These are phyloP conservation scores for Tribonema minus DNA, from an alignment of 108 stramenopile species.

Conservation along the genomic window DNA sequence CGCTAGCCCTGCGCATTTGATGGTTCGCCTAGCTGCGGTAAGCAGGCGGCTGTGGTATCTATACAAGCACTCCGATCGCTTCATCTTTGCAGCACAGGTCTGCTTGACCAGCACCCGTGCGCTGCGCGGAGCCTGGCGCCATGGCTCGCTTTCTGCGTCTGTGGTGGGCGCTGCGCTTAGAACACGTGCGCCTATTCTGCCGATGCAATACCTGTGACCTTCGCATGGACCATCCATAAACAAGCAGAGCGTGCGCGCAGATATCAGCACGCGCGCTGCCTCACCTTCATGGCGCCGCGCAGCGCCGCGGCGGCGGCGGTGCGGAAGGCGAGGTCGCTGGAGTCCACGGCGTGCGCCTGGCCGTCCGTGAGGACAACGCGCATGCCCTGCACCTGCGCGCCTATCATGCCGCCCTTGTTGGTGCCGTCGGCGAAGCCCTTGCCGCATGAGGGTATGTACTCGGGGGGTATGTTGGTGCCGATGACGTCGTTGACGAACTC, in stretches of 20 bases:
- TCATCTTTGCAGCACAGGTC: not conserved
- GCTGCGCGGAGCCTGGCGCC: not conserved
- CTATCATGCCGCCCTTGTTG: constrained; percentile 80
- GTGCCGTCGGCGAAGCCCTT: constrained; percentile 91
- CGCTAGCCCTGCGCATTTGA: no score
- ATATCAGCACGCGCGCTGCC: not conserved
- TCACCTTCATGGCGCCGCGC: constrained; percentile 74
- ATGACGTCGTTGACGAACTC: constrained; percentile 85
- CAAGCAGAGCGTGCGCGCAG: not conserved
- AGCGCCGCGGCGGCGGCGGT: constrained; percentile 84
- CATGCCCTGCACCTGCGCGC: constrained; percentile 79
- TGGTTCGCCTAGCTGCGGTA: no score
- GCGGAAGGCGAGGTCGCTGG: constrained; percentile 95
- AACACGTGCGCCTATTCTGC: not conserved
- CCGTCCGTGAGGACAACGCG: constrained; percentile 86
- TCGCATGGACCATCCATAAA: no score
- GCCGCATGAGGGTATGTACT: constrained; percentile 88
- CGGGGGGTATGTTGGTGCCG: constrained; percentile 95
- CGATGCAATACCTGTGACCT: not conserved
- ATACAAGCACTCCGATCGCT: no score
- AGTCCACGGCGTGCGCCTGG: constrained; percentile 93
- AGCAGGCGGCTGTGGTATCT: no score
- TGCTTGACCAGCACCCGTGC: not conserved
- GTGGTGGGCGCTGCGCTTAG: not conserved
- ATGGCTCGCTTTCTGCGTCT: not conserved